Conservation (phyloP, 257 asterid species). For the Ligustrum vulgare region DNA sequence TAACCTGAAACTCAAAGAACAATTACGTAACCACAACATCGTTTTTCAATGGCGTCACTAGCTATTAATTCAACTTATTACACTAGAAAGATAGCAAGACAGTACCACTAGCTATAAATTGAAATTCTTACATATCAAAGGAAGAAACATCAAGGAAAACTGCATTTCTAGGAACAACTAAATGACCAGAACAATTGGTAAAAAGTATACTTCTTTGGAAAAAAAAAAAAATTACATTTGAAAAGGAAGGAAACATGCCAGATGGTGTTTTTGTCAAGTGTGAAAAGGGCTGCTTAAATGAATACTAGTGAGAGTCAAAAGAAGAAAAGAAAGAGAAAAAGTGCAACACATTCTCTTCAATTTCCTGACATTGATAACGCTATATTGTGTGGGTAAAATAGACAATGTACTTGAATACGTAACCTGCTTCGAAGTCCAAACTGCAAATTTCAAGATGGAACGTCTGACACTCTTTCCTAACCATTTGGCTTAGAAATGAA, state of each 20-base stretch:
- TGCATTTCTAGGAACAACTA: not conserved
- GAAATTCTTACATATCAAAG: not conserved
- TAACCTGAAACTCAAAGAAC: slow-evolving; percentile 47
- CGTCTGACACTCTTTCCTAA: not conserved
- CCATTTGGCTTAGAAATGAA: not conserved
- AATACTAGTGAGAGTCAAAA: not conserved
- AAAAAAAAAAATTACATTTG: not conserved
- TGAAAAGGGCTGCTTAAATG: not conserved
- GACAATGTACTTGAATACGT: not conserved
- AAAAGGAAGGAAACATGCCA: not conserved
- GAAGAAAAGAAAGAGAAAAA: not conserved
- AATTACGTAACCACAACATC: slow-evolving; percentile 1
- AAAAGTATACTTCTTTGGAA: not conserved
- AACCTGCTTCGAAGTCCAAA: not conserved
- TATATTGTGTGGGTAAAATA: not conserved
- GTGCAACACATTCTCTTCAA: not conserved
- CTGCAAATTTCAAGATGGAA: not conserved
- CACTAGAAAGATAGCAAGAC: not conserved
- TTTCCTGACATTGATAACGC: not conserved
- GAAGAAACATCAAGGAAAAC: not conserved
- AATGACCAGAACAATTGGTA: not conserved
- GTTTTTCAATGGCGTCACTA: not conserved
- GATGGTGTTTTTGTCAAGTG: not conserved
- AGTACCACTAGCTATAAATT: not conserved
- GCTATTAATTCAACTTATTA: not conserved